These are phyloP conservation scores for Saccharum hybrid DNA, from an alignment of 202 grass and related monocot genomes.

Conservation along the genomic window DNA sequence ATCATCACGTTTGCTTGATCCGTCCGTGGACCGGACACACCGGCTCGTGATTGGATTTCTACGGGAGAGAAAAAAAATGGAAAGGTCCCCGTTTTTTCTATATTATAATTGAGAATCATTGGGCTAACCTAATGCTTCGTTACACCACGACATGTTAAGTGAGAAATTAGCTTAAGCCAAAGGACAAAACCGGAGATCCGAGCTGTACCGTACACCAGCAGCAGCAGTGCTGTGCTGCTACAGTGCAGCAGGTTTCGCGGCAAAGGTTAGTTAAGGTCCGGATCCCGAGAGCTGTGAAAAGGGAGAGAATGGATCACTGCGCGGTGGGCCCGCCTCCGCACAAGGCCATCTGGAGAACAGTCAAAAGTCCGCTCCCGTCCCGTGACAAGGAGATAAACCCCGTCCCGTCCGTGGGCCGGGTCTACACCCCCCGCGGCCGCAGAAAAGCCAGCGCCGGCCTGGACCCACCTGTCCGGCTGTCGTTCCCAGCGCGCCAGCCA, in stretches of 20 bases:
- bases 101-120: not conserved
- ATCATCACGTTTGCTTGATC: not conserved
- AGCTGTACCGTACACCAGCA: not conserved
- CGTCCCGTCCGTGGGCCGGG: slow-evolving; percentile 2
- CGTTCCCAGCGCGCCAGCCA: not conserved
- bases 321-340: not conserved
- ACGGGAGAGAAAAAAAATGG: too few relatives aligned
- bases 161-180: not conserved
- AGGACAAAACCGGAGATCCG: not conserved
- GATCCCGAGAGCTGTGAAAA: slow-evolving; percentile 24
- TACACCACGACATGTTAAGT: not conserved
- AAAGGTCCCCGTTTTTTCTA: too few relatives aligned
- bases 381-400: not conserved
- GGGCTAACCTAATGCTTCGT: not conserved
- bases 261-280: not conserved
- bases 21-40: not conserved
- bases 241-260: too few relatives aligned
- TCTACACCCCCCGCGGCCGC: not conserved
- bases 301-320: not conserved
- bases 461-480: slow-evolving; percentile 15
- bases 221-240: not conserved
- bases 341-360: slow-evolving; percentile 3
- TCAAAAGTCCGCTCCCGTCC: not conserved
- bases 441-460: not conserved
- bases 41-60: not conserved